Conservation (phyloP, 78 protist species). For the Dictyostelium firmibasis region DNA sequence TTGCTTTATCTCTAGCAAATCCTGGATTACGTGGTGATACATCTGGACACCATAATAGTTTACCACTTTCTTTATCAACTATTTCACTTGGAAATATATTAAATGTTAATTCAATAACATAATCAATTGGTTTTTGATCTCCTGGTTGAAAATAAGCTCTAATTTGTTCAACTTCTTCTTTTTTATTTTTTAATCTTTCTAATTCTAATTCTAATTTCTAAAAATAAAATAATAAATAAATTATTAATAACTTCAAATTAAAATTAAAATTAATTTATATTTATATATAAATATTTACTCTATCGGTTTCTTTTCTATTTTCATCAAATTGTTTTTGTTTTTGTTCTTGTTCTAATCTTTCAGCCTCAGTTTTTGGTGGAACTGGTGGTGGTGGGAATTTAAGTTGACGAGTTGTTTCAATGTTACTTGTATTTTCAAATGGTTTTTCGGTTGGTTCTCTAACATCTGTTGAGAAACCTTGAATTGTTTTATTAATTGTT, state of each 20-base stretch:
- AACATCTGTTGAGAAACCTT: constrained; percentile 60
- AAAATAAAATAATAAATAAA: neutral
- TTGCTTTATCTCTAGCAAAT: constrained; percentile 30
- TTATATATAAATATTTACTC: neutral
- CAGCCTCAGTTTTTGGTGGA: constrained; percentile 61
- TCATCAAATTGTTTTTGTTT: constrained; percentile 22
- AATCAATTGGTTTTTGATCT: neutral
- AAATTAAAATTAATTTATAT: neutral
- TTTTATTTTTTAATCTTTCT: constrained; percentile 48
- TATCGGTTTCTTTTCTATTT: neutral
- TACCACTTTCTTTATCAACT: constrained; percentile 9
- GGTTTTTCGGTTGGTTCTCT: constrained; percentile 47
- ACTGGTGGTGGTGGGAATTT: constrained; percentile 49
- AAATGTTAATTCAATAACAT: constrained; percentile 23
- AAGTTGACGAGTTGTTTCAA: neutral
- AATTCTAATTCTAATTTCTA: constrained; percentile 3
- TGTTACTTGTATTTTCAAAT: neutral
- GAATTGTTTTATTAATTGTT: constrained; percentile 12
- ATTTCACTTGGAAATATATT: constrained; percentile 32
- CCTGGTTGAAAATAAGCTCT: constrained; percentile 11
- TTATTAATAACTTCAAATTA: neutral
- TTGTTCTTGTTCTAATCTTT: constrained; percentile 44
- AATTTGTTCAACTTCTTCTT: constrained; percentile 35
- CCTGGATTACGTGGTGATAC: constrained; percentile 54
- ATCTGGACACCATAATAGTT: constrained; percentile 53